Conservation (phyloP, 768 basidiomycete genomes). For the Mycena galopus region DNA sequence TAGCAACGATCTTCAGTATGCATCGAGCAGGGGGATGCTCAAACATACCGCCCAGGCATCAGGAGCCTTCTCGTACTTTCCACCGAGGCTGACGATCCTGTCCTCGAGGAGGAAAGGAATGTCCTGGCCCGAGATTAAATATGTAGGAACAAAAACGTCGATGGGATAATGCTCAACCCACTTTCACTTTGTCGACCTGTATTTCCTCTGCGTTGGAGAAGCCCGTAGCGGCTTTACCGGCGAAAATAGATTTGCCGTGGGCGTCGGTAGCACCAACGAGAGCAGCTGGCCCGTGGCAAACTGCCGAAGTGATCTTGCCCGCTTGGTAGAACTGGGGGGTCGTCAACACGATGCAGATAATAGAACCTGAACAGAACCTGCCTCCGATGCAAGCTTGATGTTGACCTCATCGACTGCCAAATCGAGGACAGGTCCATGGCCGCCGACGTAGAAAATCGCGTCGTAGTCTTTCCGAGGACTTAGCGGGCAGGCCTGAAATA, state of each 20-base stretch:
- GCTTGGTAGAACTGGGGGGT: slow-evolving; percentile 69
- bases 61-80: slow-evolving; percentile 69
- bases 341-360: too few relatives aligned
- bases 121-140: slow-evolving; percentile 47
- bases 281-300: slow-evolving; percentile 82
- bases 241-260: slow-evolving; percentile 74
- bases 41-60: slow-evolving; percentile 69
- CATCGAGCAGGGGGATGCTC: background rate
- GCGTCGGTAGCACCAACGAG: slow-evolving; percentile 68
- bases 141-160: background rate
- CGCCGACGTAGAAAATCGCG: slow-evolving; percentile 84
- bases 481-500: too few relatives aligned
- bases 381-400: slow-evolving; percentile 67
- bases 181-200: slow-evolving; percentile 57
- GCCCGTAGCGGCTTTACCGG: slow-evolving; percentile 68
- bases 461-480: slow-evolving; percentile 73
- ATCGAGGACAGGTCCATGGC: slow-evolving; percentile 86
- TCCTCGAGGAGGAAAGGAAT: slow-evolving; percentile 82
- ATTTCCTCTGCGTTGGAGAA: slow-evolving; percentile 83
- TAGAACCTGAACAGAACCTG: too few relatives aligned
- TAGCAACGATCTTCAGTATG: slow-evolving; percentile 21
- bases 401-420: slow-evolving; percentile 70
- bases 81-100: slow-evolving; percentile 74
- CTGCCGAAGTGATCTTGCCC: slow-evolving; percentile 76
- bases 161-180: slow-evolving; percentile 38